Evolutionary conservation across 2,329 filamentous ascomycete species (phyloP).

Genomic region (Fusarium xyrophilum): DNA sequence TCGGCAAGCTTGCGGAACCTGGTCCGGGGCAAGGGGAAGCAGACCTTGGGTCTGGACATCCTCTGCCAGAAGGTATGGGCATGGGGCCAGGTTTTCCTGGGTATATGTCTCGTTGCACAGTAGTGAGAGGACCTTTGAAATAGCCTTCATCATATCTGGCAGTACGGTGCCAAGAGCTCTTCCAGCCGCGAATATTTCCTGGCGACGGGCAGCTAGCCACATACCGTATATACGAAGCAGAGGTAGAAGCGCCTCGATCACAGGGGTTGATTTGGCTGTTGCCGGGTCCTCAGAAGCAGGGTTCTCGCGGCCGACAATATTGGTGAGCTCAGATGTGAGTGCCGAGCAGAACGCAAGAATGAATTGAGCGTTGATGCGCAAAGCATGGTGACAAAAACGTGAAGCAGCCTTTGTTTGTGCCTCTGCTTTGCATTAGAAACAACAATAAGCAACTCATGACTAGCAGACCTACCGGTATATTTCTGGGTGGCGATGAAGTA

Average conservation of each 20-base stretch:
- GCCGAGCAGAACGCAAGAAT: slow-evolving; percentile 75
- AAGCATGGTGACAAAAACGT: slow-evolving; percentile 67
- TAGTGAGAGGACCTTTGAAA: slow-evolving; percentile 57
- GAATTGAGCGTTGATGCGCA: slow-evolving; percentile 80
- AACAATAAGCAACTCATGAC: not conserved
- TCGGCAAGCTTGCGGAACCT: slow-evolving; percentile 51
- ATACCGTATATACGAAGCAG: slow-evolving; percentile 61
- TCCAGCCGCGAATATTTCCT: slow-evolving; percentile 55
- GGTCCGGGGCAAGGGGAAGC: slow-evolving; percentile 49
- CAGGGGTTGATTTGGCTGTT: slow-evolving; percentile 45
- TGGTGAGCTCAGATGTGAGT: slow-evolving; percentile 72
- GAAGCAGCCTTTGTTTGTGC: slow-evolving; percentile 55
- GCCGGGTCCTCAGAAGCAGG: slow-evolving; percentile 34
- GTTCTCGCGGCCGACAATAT: slow-evolving; percentile 45
- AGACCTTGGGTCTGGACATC: slow-evolving; percentile 57
- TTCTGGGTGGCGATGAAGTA: slow-evolving; percentile 68
- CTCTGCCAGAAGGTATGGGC: slow-evolving; percentile 60
- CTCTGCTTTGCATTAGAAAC: slow-evolving; percentile 45
- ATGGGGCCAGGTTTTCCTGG: slow-evolving; percentile 48
- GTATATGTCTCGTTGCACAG: slow-evolving; percentile 55
- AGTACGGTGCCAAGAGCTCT: slow-evolving; percentile 55
- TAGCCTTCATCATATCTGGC: slow-evolving; percentile 54
- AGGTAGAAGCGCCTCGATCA: slow-evolving; percentile 55
- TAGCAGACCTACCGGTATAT: slow-evolving; percentile 44
- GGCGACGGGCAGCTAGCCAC: slow-evolving; percentile 58